phyloP scores from a whole-genome alignment of 306 rosid genomes.

The Crataegus laevigata region DNA sequence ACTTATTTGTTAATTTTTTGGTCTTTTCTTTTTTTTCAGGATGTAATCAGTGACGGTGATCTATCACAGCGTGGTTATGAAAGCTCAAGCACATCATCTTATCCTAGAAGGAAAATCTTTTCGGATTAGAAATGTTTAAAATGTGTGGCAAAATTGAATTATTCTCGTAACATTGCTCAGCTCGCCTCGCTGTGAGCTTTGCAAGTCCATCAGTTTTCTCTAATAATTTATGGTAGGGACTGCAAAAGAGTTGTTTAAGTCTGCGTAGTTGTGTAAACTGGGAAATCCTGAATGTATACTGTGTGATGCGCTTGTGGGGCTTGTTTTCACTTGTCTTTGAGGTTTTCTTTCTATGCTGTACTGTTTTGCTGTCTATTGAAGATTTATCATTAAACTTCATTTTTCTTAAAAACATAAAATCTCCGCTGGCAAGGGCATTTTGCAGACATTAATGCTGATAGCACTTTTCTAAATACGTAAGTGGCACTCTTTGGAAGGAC shows the following conservation, averaged over 20 bases:
- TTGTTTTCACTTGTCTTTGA: no score
- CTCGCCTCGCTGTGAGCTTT: no score
- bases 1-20: background rate
- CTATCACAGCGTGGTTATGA: slow-evolving; percentile 17
- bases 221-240: no score
- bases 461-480: background rate
- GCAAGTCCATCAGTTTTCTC: no score
- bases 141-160: no score
- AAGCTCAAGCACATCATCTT: slow-evolving; percentile 29
- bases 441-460: background rate
- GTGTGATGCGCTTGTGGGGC: no score
- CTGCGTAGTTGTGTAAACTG: no score
- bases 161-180: no score
- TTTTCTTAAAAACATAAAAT: background rate
- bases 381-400: background rate
- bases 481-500: background rate
- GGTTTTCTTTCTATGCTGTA: no score
- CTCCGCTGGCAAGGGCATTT: background rate
- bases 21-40: slow-evolving; percentile 22
- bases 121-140: no score
- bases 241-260: no score
- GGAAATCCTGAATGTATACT: no score
- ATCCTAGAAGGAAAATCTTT: background rate
- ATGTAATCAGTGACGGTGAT: slow-evolving; percentile 19
- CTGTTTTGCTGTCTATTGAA: background rate